phyloP scores from a whole-genome alignment of 2,329 filamentous ascomycete species.

The Colletotrichum navitas region DNA sequence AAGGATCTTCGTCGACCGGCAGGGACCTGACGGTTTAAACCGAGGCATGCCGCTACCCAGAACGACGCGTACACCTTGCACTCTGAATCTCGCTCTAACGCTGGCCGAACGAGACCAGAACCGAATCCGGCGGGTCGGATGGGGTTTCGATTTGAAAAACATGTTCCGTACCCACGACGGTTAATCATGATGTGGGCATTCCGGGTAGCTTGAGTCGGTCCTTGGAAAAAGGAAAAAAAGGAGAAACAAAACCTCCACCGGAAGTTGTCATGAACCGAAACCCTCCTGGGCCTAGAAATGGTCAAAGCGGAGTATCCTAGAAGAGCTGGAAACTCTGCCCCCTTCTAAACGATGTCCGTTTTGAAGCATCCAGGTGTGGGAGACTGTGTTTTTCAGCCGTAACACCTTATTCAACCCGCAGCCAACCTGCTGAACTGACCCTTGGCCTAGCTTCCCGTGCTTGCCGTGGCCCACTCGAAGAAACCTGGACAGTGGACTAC shows the following conservation, averaged over 20 bases:
- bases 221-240: not conserved
- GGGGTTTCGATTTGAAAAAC: constrained; percentile 25
- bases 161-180: constrained; percentile 13
- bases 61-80: constrained; percentile 21
- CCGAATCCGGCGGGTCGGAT: constrained; percentile 16
- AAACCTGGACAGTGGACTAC: not conserved
- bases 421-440: constrained; percentile 8
- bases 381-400: constrained; percentile 3
- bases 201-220: not conserved
- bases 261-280: not conserved
- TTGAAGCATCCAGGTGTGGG: constrained; percentile 5
- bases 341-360: constrained; percentile 5
- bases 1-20: constrained; percentile 26
- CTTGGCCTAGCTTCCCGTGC: constrained; percentile 20
- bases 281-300: not conserved
- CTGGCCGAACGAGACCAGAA: constrained; percentile 1
- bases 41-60: constrained; percentile 25
- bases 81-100: not conserved
- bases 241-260: not conserved
- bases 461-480: constrained; percentile 12
- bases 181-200: not conserved
- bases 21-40: constrained; percentile 10
- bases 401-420: constrained; percentile 12
- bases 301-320: not conserved
- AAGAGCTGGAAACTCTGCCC: constrained; percentile 5